A percentile compares a stretch with the other conserved stretches of the same genome.
Conservation (phyloP, 768 basidiomycete genomes). For the Cystoderma amianthinum region DNA sequence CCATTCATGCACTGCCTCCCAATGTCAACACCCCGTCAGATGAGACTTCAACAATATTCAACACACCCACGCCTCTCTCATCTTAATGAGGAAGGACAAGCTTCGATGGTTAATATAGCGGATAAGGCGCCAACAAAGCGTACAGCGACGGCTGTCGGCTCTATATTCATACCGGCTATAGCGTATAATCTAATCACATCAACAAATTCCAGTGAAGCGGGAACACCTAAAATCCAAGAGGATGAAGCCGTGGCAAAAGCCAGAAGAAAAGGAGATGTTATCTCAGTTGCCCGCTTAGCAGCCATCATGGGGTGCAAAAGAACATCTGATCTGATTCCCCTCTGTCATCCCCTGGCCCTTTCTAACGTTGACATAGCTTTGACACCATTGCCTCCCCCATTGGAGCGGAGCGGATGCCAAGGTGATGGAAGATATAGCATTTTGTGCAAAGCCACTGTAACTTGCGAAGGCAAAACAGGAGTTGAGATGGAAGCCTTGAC, state of each 20-base stretch:
- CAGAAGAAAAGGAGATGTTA: constrained; percentile 58
- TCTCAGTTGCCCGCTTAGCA: constrained; percentile 76
- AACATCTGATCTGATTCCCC: constrained; percentile 76
- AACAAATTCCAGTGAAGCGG: constrained; percentile 21
- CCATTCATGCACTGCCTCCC: not conserved
- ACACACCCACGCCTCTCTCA: constrained; percentile 60
- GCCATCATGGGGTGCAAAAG: constrained; percentile 86
- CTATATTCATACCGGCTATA: constrained; percentile 56
- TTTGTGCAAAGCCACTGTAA: constrained; percentile 58
- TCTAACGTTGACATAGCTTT: constrained; percentile 65
- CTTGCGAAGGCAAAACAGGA: constrained; percentile 76
- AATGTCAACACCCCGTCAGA: too few relatives aligned
- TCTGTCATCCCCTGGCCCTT: constrained; percentile 80
- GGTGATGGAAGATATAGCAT: constrained; percentile 36
- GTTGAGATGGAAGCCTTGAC: constrained; percentile 93
- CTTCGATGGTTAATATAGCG: constrained; percentile 81
- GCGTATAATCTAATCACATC: constrained; percentile 62
- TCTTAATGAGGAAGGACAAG: constrained; percentile 61
- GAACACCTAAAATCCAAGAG: constrained; percentile 10
- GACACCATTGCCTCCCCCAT: constrained; percentile 30
- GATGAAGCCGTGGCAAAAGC: constrained; percentile 42
- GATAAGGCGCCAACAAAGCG: constrained; percentile 56
- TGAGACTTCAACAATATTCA: too few relatives aligned
- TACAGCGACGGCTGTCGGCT: constrained; percentile 68
- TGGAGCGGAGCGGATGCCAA: too few relatives aligned